Conservation (phyloP, 148 eudicot species). For the Persicaria tinctoria region DNA sequence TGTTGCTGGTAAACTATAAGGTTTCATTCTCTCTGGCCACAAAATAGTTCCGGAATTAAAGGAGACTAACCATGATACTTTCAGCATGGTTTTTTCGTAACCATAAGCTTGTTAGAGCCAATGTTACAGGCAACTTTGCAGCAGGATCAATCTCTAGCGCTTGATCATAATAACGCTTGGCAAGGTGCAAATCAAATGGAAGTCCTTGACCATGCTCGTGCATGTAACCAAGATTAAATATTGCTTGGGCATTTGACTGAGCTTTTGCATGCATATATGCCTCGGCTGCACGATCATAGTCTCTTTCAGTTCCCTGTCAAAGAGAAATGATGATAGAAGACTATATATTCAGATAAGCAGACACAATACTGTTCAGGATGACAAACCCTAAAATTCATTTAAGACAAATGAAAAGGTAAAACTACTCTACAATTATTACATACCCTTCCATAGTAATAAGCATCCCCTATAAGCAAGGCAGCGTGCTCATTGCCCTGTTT, state of each 20-base stretch:
- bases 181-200: slow-evolving; percentile 96
- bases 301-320: slow-evolving; percentile 7
- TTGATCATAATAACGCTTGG: slow-evolving; percentile 96
- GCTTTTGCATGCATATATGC: slow-evolving; percentile 97
- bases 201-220: slow-evolving; percentile 98
- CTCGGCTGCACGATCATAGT: slow-evolving; percentile 88
- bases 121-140: slow-evolving; percentile 70
- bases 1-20: background rate
- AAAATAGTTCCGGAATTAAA: background rate
- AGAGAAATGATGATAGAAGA: background rate
- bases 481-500: slow-evolving; percentile 99
- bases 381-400: background rate
- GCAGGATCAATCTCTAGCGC: slow-evolving; percentile 75
- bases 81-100: slow-evolving; percentile 62
- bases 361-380: background rate
- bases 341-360: background rate
- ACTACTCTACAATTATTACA: slow-evolving; percentile 11
- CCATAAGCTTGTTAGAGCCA: slow-evolving; percentile 88
- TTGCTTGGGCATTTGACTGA: slow-evolving; percentile 90
- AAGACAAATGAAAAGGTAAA: slow-evolving; percentile 1
- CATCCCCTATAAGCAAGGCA: slow-evolving; percentile 94
- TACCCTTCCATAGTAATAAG: slow-evolving; percentile 95
- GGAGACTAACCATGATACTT: slow-evolving; percentile 61
- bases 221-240: slow-evolving; percentile 97
- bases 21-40: background rate